Evolutionary conservation across 2,329 filamentous ascomycete genomes (phyloP), one percentile per base, ranked within the genome.

Genomic region (Shiraia sp.): DNA sequence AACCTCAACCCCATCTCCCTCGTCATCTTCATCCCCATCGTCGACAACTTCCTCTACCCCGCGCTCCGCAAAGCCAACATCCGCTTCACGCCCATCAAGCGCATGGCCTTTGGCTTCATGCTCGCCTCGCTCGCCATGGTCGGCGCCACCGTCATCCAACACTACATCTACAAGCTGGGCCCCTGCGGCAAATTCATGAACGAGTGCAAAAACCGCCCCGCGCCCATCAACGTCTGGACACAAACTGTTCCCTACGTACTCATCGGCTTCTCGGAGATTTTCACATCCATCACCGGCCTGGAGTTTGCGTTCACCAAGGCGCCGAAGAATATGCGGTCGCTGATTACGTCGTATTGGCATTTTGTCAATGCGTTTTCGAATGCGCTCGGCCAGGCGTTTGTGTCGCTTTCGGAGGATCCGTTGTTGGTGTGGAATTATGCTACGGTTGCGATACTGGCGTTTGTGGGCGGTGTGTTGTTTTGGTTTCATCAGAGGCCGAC

Each of bases 221-320:
- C 81, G 1, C 73, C 76, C 23, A 85, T 90, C 74, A 86, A 81
- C 54, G 85, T 89, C 32, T 80, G 78, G 75, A 63, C 75, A 1
- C 77, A 80, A 48, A 63, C 75, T 10, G 59, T 75, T 1, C 68
- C 72, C 4, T 78, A 78, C 57, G 68, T 79, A 7, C 67, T 83
- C 2, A 74, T 79, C 42, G 79, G 75, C 47, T 73, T 81, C 46
- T 79, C 77, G 2, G 79, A 82, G 59, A 81, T 81, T 57, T 76
- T 81, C 49, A 75, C 78, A 2, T 79, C 74, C 9, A 75, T 83
- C 43, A 82, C 80, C 3, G 83, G 82, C 1, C 81, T 87, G 51
- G 87, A 90, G 64, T 89, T 88, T 51, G 87, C 87, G 24, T 90
- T 83, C 73, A 85, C 83, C 65, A 88, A 89, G 70, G 86, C 86